Percentiles rank a stretch among this genome's conserved stretches.
Evolutionary conservation across 208 protist genomes (phyloP).

Genomic region (Leishmania lainsoni): DNA sequence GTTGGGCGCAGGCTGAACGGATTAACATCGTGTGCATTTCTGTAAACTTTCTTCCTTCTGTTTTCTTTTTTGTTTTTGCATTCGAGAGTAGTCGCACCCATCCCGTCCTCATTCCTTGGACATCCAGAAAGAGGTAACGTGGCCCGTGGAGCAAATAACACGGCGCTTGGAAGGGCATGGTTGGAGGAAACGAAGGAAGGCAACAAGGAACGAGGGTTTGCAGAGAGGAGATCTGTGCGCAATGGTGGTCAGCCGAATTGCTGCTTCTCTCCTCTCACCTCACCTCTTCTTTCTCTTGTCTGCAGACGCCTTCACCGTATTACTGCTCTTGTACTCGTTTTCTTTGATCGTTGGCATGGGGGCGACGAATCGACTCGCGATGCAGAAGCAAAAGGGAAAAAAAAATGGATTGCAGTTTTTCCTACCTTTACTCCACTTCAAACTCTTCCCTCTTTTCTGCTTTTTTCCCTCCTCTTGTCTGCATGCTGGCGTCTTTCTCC

Average conservation of each 20-base stretch:
- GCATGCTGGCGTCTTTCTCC: not conserved
- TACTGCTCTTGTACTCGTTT: not conserved
- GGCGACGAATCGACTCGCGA: not conserved
- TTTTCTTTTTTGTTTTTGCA: not conserved
- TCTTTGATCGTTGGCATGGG: not conserved
- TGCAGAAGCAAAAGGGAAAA: not conserved
- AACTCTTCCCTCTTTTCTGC: not conserved
- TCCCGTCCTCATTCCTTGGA: not conserved
- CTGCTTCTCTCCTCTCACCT: not conserved
- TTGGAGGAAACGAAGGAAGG: not conserved
- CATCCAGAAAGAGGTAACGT: not conserved
- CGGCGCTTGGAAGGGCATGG: not conserved
- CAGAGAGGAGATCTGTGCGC: not conserved
- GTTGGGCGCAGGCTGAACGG: not conserved
- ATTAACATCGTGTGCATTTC: not conserved
- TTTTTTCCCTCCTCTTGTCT: not conserved
- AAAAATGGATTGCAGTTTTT: not conserved
- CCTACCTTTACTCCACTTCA: not conserved
- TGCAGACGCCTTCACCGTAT: not conserved
- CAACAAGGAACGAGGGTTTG: not conserved
- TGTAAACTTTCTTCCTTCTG: not conserved
- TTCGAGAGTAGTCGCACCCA: not conserved
- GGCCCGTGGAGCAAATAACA: not conserved
- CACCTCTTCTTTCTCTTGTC: not conserved
- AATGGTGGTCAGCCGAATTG: not conserved